These are phyloP conservation scores for Colletotrichum karsti DNA, from an alignment of 2,329 filamentous ascomycete genomes.

Conservation along the genomic window DNA sequence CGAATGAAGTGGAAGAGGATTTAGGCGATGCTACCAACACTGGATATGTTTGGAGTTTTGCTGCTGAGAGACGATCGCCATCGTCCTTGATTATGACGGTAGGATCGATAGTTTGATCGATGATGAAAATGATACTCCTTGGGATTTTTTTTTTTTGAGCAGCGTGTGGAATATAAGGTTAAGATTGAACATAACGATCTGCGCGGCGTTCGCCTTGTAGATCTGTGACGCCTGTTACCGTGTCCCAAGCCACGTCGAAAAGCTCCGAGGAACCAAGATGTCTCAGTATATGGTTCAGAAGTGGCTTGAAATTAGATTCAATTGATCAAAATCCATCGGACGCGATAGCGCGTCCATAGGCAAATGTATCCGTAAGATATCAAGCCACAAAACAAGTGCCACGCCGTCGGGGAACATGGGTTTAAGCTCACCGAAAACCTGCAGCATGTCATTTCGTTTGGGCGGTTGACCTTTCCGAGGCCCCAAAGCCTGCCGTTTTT, in stretches of 20 bases:
- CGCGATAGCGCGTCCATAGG: too few relatives aligned
- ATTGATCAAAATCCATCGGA: too few relatives aligned
- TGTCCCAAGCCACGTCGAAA: neutral
- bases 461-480: neutral
- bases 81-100: neutral
- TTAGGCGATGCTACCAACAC: neutral
- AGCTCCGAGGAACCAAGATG: too few relatives aligned
- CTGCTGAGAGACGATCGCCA: neutral
- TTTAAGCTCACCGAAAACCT: neutral
- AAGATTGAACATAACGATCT: neutral
- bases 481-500: too few relatives aligned
- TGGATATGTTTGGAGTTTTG: neutral
- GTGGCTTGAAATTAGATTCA: too few relatives aligned
- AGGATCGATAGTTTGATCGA: constrained; percentile 7
- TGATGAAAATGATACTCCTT: neutral
- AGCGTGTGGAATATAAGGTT: neutral
- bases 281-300: too few relatives aligned
- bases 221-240: neutral
- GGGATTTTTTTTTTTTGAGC: neutral
- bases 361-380: too few relatives aligned
- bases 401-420: neutral
- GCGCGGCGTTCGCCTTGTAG: neutral
- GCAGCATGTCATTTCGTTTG: neutral
- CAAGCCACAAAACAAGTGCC: too few relatives aligned
- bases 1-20: neutral